Evolutionary conservation across 495 filamentous ascomycete species (phyloP).

Genomic region (Margaritispora aquatica): DNA sequence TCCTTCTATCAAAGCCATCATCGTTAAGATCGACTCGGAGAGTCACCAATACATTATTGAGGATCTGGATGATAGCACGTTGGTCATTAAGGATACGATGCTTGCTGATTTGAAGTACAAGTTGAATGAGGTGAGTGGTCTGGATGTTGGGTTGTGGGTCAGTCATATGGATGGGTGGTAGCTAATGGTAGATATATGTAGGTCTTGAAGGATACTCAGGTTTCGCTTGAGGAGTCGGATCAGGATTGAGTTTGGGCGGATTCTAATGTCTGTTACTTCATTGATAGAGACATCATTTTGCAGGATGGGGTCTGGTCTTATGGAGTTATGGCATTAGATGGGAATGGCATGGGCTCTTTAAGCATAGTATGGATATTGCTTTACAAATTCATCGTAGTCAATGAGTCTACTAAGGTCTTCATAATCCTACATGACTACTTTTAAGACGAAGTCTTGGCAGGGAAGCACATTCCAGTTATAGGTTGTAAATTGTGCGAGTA

Average conservation of each 20-base stretch:
- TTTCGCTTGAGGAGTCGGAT: conserved; percentile 1
- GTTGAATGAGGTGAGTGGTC: conserved; percentile 52
- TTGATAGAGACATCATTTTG: not conserved
- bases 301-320: not conserved
- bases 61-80: conserved; percentile 65
- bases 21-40: conserved; percentile 52
- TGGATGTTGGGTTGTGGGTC: no score
- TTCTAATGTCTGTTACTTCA: not conserved
- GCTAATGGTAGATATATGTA: conserved; percentile 4
- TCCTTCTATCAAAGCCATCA: conserved; percentile 51
- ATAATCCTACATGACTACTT: no score
- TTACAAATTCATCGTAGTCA: not conserved
- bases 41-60: conserved; percentile 53
- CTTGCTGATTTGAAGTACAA: conserved; percentile 52
- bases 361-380: not conserved
- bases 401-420: not conserved
- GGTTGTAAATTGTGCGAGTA: no score
- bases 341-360: not conserved
- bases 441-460: no score
- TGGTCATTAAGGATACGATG: conserved; percentile 67
- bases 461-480: no score
- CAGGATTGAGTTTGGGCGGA: not conserved
- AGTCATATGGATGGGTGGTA: not conserved
- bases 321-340: not conserved
- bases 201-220: conserved; percentile 17